These are phyloP conservation scores for Kwoniella botswanensis DNA, from an alignment of 768 basidiomycete genomes.

Conservation along the genomic window DNA sequence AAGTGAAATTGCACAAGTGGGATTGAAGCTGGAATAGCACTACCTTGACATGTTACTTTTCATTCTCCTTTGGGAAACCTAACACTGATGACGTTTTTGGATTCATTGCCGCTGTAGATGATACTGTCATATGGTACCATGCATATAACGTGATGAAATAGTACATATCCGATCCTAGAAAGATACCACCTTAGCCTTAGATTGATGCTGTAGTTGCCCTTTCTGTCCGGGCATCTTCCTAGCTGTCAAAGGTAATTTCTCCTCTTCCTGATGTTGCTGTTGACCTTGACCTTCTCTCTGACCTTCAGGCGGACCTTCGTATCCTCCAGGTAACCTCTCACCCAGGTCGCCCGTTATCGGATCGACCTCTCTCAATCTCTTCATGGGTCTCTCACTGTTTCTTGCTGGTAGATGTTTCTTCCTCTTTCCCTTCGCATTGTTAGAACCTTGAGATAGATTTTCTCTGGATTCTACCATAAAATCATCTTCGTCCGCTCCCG, in stretches of 20 bases:
- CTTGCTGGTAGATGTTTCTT: constrained; percentile 33
- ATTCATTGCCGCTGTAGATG: background rate
- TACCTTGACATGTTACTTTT: background rate
- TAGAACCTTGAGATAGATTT: background rate
- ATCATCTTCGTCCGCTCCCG: constrained; percentile 92
- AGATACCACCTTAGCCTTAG: constrained; percentile 32
- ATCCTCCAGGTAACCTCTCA: background rate
- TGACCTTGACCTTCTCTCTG: constrained; percentile 14
- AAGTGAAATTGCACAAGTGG: background rate
- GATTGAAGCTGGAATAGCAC: background rate
- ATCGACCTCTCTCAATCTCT: constrained; percentile 11
- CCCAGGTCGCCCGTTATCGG: constrained; percentile 9
- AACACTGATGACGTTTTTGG: background rate
- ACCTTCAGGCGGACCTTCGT: constrained; percentile 11
- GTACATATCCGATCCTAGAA: constrained; percentile 15
- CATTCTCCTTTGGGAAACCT: background rate
- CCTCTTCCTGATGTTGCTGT: background rate
- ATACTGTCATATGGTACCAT: background rate
- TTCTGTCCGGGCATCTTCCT: constrained; percentile 8
- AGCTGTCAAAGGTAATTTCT: constrained; percentile 15
- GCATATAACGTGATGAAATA: background rate
- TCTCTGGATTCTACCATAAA: constrained; percentile 82
- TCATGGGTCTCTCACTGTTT: constrained; percentile 27
- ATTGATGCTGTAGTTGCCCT: constrained; percentile 2
- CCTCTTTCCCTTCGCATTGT: constrained; percentile 18